Percentiles rank a stretch among this genome's conserved stretches.
phyloP scores from a whole-genome alignment of 108 stramenopile genomes.

The Discostella pseudostelligera region DNA sequence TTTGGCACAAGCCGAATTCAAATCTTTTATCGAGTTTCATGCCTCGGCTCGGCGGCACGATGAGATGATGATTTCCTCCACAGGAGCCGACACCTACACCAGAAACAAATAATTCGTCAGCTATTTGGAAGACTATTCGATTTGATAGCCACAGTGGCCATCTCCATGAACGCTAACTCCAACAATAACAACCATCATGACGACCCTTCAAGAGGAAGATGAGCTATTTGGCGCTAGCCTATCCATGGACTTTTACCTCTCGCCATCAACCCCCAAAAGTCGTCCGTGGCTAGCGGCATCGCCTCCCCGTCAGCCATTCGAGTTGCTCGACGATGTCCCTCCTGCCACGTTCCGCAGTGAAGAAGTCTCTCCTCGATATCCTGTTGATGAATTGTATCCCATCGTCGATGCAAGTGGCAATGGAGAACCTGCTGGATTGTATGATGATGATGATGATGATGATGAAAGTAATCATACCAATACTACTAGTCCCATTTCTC shows the following conservation, averaged over 20 bases:
- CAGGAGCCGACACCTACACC: too few relatives aligned
- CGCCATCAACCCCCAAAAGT: neutral
- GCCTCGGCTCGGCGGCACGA: too few relatives aligned
- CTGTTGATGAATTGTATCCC: conserved; percentile 42
- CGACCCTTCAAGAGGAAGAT: conserved; percentile 30
- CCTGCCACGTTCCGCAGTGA: neutral
- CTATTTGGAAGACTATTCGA: too few relatives aligned
- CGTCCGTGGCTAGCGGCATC: neutral
- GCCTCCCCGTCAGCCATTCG: conserved; percentile 23
- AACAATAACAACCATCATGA: conserved; percentile 24
- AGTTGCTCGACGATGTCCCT: conserved; percentile 29
- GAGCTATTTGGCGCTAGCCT: conserved; percentile 28
- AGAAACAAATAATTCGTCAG: too few relatives aligned
- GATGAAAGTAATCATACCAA: neutral
- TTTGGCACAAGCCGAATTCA: too few relatives aligned
- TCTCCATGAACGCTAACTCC: too few relatives aligned
- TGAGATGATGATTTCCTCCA: too few relatives aligned
- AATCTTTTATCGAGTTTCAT: too few relatives aligned
- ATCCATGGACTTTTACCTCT: conserved; percentile 24
- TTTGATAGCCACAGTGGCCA: too few relatives aligned
- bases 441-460: conserved; percentile 12
- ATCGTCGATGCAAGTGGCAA: conserved; percentile 10
- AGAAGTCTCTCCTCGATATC: conserved; percentile 18
- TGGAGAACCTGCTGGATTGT: conserved; percentile 3
- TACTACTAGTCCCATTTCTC: neutral